Base-by-base conservation (phyloP, 345 rosid species). In the Citrus medica region DNA sequence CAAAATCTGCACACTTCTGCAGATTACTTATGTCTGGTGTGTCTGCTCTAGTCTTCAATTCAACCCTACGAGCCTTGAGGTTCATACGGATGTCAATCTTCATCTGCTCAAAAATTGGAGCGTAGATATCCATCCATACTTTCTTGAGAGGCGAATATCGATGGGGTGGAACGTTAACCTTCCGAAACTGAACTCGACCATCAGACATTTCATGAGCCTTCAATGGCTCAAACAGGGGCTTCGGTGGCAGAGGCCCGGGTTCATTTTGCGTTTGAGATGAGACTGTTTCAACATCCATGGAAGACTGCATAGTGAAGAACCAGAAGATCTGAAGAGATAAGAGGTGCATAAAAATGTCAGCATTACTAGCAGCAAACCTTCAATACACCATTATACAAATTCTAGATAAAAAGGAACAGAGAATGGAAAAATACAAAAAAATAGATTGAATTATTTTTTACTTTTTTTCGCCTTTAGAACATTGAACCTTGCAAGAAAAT, bases 121-220 rank as follows among this genome's bases (percentile, higher is more conserved):
- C 79, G 83, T 90, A 95, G 84, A 93, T 92, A 40, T 91, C 94
- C 92, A 90, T 82, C 98, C 98, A 95, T 9, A 84, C 88, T 81
- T 93, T 95, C 91, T 92, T 92, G 56, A 91, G 89, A 12, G 98
- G 98, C 0, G 94, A 64, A 85, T 92, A 93, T 53, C 97, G 85
- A 78, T 92, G 94, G 6, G 95, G 94, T 0, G 98, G 98, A 27
- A 95, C 97, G 0, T 92, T 67, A 12, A 93, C 73, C 78, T 90
- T 93, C 51, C 95, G 78, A 73, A 92, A 88, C 75, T 94, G 93
- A 74, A 91, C 92, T 55, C 74, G 82, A 3, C 97, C 94, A 42
- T 91, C 95, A 9, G 94, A 89, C 92, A 93, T 92, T 83, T 93
- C 98, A 35, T 94, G 98, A 32, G 97, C 93, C 85, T 83, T 92